A percentile compares a stretch with the other conserved stretches of the same genome.
phyloP scores from a whole-genome alignment of 768 basidiomycete genomes.

The Mycena amicta region DNA sequence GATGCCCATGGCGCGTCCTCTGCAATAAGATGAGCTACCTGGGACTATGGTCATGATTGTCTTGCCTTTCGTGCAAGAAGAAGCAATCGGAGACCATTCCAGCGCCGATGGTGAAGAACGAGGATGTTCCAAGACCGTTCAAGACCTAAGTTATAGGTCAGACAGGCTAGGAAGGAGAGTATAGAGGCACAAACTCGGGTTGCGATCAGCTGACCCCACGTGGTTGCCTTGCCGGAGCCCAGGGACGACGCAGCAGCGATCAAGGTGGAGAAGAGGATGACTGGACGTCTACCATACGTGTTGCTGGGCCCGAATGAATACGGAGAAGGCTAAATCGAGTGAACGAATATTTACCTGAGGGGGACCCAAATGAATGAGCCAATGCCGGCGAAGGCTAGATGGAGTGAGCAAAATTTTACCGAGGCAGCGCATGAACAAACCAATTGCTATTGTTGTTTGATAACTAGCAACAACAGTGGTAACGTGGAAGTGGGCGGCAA shows the following conservation, averaged over 20 bases:
- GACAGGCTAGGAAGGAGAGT: neutral
- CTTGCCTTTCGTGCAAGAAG: constrained; percentile 23
- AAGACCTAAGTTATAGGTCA: neutral
- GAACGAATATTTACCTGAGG: no score
- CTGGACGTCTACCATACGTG: constrained; percentile 25
- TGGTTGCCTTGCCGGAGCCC: constrained; percentile 21
- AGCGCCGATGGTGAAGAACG: constrained; percentile 22
- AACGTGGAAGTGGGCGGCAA: constrained; percentile 25
- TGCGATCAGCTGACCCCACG: constrained; percentile 24
- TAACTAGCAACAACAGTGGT: constrained; percentile 24
- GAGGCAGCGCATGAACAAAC: neutral
- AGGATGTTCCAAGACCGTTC: constrained; percentile 22
- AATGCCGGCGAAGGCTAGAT: no score
- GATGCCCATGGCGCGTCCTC: constrained; percentile 18
- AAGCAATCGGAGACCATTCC: constrained; percentile 23
- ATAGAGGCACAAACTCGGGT: constrained; percentile 4
- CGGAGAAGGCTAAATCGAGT: no score
- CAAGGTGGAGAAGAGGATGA: constrained; percentile 22
- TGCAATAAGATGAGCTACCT: neutral
- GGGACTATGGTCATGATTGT: neutral
- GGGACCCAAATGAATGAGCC: constrained; percentile 25
- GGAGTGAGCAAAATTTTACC: constrained; percentile 13
- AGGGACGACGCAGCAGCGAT: constrained; percentile 22
- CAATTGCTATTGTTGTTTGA: constrained; percentile 20
- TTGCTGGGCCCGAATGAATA: no score